Evolutionary conservation across 2,329 filamentous ascomycete genomes (phyloP), one percentile per base, ranked within the genome.

Genomic region (Epichloe aotearoae): DNA sequence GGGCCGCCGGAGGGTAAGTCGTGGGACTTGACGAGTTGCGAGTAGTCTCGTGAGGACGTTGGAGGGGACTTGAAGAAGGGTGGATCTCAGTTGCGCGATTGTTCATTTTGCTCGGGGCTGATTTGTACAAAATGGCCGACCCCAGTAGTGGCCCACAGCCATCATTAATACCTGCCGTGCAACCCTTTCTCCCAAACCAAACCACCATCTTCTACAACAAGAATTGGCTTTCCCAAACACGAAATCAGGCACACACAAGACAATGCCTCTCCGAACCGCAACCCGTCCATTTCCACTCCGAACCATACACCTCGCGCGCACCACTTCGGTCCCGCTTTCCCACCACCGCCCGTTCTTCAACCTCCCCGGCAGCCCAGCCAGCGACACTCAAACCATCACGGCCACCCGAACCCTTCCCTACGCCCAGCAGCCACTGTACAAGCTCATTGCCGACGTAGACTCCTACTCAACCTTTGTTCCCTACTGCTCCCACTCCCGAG

Each of bases 381-480:
- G 58, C 59, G 52, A 62, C 54, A 57, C 66, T 65, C 86, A 90
- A 62, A 79, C 73, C 56, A 75, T 97, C 52, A 80, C 77, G 48
- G 89, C 88, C 11, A 75, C 76, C 19, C 85, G 88, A 54, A 84
- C 76, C 4, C 83, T 97, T 14, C 85, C 86, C 14, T 94, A 94
- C 73, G 70, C 82, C 1, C 73, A 81, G 34, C 61, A 68, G 4
- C 73, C 80, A 1, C 82, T 98, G 58, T 98, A 93, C 78, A 74
- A 75, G 57, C 77, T 96, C 50, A 90, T 98, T 66, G 82, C 89
- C 69, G 88, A 96, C 67, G 82, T 98, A 56, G 80, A 88, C 66
- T 81, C 80, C 55, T 98, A 98, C 77, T 73, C 77, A 38, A 66
- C 73, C 57, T 98, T 97, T 74, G 80, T 98, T n/a, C 93, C 93